phyloP scores from a whole-genome alignment of 2,329 filamentous ascomycete species.

The Calonectria henricotiae region DNA sequence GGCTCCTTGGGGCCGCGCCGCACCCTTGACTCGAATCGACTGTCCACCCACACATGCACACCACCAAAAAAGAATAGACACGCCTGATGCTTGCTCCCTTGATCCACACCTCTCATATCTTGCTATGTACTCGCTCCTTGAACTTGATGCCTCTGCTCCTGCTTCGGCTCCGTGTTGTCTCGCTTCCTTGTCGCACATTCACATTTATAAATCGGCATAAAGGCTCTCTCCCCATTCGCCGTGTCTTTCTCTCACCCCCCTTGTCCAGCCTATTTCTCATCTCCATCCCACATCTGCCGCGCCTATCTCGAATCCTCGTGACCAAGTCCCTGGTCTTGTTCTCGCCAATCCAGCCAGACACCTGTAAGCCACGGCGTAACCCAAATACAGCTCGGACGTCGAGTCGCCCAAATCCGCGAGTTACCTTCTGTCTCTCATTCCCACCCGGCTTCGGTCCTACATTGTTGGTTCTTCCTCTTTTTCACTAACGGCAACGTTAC shows the following conservation, averaged over 20 bases:
- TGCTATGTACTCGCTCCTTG: background rate
- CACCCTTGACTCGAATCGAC: slow-evolving; percentile 15
- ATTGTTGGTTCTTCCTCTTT: background rate
- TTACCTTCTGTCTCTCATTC: background rate
- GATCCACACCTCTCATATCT: slow-evolving; percentile 10
- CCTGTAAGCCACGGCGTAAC: slow-evolving; percentile 22
- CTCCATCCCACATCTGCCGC: slow-evolving; percentile 29
- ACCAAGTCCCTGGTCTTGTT: slow-evolving; percentile 18
- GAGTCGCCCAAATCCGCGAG: background rate
- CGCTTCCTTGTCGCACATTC: slow-evolving; percentile 12
- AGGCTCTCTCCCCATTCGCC: slow-evolving; percentile 14
- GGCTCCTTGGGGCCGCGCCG: slow-evolving; percentile 18
- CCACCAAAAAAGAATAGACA: slow-evolving; percentile 31
- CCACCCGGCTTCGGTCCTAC: background rate
- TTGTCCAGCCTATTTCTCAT: slow-evolving; percentile 8
- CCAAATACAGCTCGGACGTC: slow-evolving; percentile 16
- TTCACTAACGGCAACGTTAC: slow-evolving; percentile 7
- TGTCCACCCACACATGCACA: slow-evolving; percentile 19
- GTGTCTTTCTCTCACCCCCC: slow-evolving; percentile 1
- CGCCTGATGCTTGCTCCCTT: slow-evolving; percentile 27
- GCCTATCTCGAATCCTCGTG: slow-evolving; percentile 21
- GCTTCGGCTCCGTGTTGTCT: background rate
- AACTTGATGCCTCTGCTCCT: background rate
- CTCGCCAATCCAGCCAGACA: slow-evolving; percentile 17
- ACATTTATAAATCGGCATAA: background rate